Percentiles rank a stretch among this genome's conserved stretches.
These are phyloP conservation scores for Fusarium incarnatum DNA, from an alignment of 2,329 filamentous ascomycete species.

Conservation along the genomic window DNA sequence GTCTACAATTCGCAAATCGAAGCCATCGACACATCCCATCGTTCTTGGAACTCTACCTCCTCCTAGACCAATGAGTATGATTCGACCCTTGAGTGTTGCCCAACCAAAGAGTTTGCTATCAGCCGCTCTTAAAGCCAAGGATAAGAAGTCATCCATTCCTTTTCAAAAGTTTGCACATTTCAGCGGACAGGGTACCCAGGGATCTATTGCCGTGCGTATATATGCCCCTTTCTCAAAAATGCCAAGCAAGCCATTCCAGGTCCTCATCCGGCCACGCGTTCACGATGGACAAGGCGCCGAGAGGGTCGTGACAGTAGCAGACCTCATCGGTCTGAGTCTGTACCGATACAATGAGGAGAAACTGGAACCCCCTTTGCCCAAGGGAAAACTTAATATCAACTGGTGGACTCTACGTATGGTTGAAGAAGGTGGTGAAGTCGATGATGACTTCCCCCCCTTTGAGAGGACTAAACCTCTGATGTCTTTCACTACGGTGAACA, in stretches of 20 bases:
- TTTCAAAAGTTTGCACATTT: conserved; percentile 82
- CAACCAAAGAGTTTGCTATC: conserved; percentile 78
- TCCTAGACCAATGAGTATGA: conserved; percentile 73
- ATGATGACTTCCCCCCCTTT: conserved; percentile 85
- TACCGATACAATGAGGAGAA: conserved; percentile 85
- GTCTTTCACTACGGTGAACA: conserved; percentile 85
- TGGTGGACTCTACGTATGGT: conserved; percentile 87
- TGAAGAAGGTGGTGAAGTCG: conserved; percentile 84
- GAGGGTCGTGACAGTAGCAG: conserved; percentile 76
- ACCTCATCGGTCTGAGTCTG: conserved; percentile 83
- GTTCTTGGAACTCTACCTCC: conserved; percentile 76
- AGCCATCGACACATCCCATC: conserved; percentile 65
- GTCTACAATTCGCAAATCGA: conserved; percentile 73
- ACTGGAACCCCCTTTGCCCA: conserved; percentile 72
- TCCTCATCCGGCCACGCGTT: conserved; percentile 76
- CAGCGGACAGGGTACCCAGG: conserved; percentile 81
- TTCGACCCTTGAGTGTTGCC: conserved; percentile 73
- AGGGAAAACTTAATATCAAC: conserved; percentile 79
- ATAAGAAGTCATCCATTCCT: conserved; percentile 75
- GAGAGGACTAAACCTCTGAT: conserved; percentile 79
- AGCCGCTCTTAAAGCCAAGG: conserved; percentile 77
- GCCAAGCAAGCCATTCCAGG: conserved; percentile 74
- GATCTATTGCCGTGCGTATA: conserved; percentile 80
- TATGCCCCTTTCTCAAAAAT: conserved; percentile 78
- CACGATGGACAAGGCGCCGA: conserved; percentile 73